Conservation (phyloP, 208 protist species). For the Trypanosoma cruzi region DNA sequence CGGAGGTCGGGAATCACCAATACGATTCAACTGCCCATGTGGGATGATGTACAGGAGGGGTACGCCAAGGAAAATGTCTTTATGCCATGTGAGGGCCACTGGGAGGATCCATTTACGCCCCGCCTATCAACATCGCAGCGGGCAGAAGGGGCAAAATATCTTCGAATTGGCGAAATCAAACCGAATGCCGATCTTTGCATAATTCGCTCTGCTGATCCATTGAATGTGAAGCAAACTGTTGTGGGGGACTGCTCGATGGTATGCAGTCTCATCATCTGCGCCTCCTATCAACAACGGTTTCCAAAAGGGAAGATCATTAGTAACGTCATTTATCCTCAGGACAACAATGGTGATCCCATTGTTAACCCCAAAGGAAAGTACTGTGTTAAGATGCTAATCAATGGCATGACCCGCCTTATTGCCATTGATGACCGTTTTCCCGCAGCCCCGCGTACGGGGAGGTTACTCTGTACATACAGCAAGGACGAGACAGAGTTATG, state of each 20-base stretch:
- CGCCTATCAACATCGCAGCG: constrained; percentile 34
- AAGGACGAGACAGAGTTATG: constrained; percentile 39
- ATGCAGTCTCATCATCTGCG: constrained; percentile 77
- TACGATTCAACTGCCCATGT: constrained; percentile 77
- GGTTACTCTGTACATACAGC: constrained; percentile 41
- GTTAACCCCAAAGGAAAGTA: constrained; percentile 90
- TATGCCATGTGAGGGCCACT: constrained; percentile 69
- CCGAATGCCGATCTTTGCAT: constrained; percentile 33
- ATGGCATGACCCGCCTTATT: constrained; percentile 88
- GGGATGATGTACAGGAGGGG: constrained; percentile 85
- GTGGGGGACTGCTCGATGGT: constrained; percentile 91
- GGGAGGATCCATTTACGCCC: constrained; percentile 38
- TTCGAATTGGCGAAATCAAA: constrained; percentile 26
- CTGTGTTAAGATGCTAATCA: constrained; percentile 92
- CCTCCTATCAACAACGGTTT: constrained; percentile 83
- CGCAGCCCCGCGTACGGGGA: constrained; percentile 36
- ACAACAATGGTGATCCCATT: constrained; percentile 67
- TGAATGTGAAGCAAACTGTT: constrained; percentile 83
- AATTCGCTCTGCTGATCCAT: constrained; percentile 65
- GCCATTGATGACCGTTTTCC: constrained; percentile 90
- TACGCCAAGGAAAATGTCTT: constrained; percentile 87
- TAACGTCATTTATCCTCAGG: constrained; percentile 90
- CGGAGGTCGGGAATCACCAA: constrained; percentile 65
- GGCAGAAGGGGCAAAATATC: constrained; percentile 32
- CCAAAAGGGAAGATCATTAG: constrained; percentile 84